These are phyloP conservation scores for Cryptococcus jaspeensis DNA, from an alignment of 1,284 basidiomycete species.

Conservation along the genomic window DNA sequence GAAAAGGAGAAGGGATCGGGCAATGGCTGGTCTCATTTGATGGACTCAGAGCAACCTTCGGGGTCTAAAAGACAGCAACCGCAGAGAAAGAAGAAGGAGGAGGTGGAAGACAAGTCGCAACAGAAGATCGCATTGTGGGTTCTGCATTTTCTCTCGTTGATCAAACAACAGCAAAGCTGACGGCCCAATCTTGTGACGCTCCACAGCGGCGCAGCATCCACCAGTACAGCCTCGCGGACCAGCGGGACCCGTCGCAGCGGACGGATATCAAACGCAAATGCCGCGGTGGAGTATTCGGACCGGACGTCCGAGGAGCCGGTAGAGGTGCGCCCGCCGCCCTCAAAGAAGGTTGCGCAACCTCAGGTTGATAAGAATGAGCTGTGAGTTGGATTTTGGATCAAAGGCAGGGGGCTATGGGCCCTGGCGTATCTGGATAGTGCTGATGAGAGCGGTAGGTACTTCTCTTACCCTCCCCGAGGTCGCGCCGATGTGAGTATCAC, in stretches of 20 bases:
- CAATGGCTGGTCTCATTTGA: not conserved
- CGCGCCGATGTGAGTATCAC: constrained; percentile 75
- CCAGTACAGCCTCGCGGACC: no score
- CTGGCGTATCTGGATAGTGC: not conserved
- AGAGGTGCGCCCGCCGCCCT: no score
- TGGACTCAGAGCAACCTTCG: not conserved
- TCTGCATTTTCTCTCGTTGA: not conserved
- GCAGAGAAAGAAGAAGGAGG: not conserved
- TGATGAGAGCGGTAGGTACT: constrained; percentile 13
- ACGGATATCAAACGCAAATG: no score
- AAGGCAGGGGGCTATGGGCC: not conserved
- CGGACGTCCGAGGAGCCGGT: no score
- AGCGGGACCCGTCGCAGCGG: no score
- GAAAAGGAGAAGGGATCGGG: not conserved
- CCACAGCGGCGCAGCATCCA: not conserved
- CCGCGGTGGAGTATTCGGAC: no score
- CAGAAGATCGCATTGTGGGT: not conserved
- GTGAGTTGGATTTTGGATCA: constrained; percentile 15
- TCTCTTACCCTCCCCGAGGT: constrained; percentile 69
- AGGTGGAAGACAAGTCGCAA: not conserved
- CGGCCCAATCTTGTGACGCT: not conserved
- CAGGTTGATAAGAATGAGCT: constrained; percentile 24
- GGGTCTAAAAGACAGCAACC: not conserved
- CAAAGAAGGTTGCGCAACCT: not conserved
- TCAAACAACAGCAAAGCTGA: not conserved